A percentile compares a stretch with the other conserved stretches of the same genome.
These are phyloP conservation scores for Pisolithus thermaeus DNA, from an alignment of 1,284 basidiomycete genomes.

Conservation along the genomic window DNA sequence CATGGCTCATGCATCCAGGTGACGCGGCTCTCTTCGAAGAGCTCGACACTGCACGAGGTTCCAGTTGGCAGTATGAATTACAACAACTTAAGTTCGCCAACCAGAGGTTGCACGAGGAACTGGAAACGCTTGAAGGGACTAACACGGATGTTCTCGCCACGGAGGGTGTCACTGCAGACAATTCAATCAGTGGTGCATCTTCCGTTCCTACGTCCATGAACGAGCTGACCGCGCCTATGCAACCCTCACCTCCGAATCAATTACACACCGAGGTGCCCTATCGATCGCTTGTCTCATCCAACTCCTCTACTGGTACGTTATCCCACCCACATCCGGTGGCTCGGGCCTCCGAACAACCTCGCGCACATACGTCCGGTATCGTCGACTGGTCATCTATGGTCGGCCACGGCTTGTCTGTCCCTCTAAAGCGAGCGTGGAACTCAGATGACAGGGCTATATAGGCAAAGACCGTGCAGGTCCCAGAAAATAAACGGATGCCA, in stretches of 20 bases:
- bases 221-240: too few relatives aligned
- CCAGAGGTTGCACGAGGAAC: constrained; percentile 64
- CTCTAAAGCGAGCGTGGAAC: background rate
- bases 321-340: background rate
- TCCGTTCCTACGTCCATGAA: background rate
- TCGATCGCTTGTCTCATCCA: background rate
- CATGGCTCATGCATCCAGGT: constrained; percentile 25
- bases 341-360: background rate
- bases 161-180: background rate
- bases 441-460: background rate
- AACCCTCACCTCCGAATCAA: background rate
- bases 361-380: background rate
- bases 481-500: too few relatives aligned
- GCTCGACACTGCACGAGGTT: constrained; percentile 57
- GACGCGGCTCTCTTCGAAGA: constrained; percentile 64
- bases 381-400: background rate
- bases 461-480: background rate
- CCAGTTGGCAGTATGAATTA: constrained; percentile 90
- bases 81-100: constrained; percentile 80
- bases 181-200: background rate
- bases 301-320: background rate
- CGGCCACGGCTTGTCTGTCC: background rate
- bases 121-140: constrained; percentile 45
- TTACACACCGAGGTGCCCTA: background rate
- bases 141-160: constrained; percentile 3